phyloP scores from a whole-genome alignment of 1,139 yeast genomes.

The Candida albicans region DNA sequence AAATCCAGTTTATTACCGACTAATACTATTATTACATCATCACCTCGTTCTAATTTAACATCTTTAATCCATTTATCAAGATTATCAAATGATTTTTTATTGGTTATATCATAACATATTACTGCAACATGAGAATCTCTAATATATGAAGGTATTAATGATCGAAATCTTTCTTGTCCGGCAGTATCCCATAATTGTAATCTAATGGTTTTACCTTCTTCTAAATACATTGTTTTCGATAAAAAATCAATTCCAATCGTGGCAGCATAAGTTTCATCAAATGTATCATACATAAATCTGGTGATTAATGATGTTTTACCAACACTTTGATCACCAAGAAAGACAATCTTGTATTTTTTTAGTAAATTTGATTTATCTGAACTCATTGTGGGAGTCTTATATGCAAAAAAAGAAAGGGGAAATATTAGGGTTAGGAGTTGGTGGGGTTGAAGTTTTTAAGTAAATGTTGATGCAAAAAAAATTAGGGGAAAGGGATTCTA shows the following conservation, averaged over 20 bases:
- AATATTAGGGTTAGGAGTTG: too few relatives aligned
- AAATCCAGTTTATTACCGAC: conserved; percentile 64
- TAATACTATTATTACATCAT: conserved; percentile 53
- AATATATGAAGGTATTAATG: conserved; percentile 79
- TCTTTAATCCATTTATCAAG: conserved; percentile 54
- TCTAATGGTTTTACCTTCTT: conserved; percentile 54
- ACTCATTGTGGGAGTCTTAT: conserved; percentile 8
- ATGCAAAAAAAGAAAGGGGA: not conserved
- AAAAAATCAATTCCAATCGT: conserved; percentile 96
- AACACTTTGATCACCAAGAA: conserved; percentile 96
- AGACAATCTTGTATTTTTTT: conserved; percentile 85
- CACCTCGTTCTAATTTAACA: conserved; percentile 74
- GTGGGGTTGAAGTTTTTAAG: too few relatives aligned
- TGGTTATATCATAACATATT: conserved; percentile 90
- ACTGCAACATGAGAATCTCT: conserved; percentile 98
- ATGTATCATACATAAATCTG: conserved; percentile 97
- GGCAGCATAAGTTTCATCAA: conserved; percentile 93
- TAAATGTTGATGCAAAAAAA: too few relatives aligned
- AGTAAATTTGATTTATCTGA: conserved; percentile 25
- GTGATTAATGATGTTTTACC: conserved; percentile 96
- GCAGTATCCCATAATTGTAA: conserved; percentile 61
- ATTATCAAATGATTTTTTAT: conserved; percentile 75
- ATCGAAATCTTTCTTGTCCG: conserved; percentile 61
- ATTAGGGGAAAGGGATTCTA: too few relatives aligned
- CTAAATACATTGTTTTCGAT: conserved; percentile 70